Evolutionary conservation across 176 grass and related monocot genomes (phyloP), one percentile per base, ranked within the genome.

Genomic region (Lolium perenne): DNA sequence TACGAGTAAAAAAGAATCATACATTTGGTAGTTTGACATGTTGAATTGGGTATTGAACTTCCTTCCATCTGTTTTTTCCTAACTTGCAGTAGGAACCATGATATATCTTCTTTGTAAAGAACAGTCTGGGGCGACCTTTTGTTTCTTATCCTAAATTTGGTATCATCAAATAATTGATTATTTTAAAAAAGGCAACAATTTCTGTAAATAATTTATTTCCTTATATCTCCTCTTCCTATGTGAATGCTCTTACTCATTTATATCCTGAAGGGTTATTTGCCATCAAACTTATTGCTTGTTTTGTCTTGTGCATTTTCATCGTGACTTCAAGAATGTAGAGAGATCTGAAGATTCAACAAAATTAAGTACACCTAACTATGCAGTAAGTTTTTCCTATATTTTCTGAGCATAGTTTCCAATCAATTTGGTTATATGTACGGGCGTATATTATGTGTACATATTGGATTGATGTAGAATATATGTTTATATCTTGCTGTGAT

Each of bases 291-390:
- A 81, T 74, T 68, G 38, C 8, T 79, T 87, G 6, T 79, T 74
- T 78, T 90, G 8, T 83, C 8, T 79, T 80, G 15, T 87, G 48
- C 17, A 32, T 84, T 82, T 89, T 61, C 73, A 83, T 78, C 2
- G 38, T 82, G 67, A 76, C 54, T 66, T 84, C n/a, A 91, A 93
- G 92, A 87, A 86, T 32, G 86, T 81, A 21, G 87, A 82, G 80
- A 82, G 71, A 80, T 91, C 76, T 79, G 78, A 84, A 59, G 87
- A 91, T 78, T 74, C 79, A 67, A 88, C 13, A 75, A 84, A 84
- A 63, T 25, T 57, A 41, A 82, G 57, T 75, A 83, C 84, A 79
- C 87, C 91, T 46, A 88, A 85, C 20, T 95, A 93, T 74, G 95
- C 89, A 15, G 95, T 97, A 91, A 84, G 92, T 90, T 83, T 66